A percentile compares a stretch with the other conserved stretches of the same genome.
Conservation (phyloP, 73 alveolate species). For the Strombidium stylifer region DNA sequence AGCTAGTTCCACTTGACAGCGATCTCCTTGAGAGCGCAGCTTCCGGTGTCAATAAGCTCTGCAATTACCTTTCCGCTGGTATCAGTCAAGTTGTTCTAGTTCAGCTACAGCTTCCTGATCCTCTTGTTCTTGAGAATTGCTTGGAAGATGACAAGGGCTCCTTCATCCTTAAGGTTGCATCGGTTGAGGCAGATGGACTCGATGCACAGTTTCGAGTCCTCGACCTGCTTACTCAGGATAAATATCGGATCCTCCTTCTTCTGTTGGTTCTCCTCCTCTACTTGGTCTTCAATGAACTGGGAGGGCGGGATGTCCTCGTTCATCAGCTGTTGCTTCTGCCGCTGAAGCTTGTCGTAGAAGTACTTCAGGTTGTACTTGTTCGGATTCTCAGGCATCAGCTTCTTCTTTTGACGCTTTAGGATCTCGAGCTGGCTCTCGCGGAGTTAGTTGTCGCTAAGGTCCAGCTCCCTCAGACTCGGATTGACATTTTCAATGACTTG, state of each 20-base stretch:
- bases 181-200: neutral
- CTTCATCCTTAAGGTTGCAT: neutral
- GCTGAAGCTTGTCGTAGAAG: neutral
- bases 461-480: slow-evolving; percentile 1
- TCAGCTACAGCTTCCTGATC: neutral
- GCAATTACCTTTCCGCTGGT: neutral
- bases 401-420: no score
- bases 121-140: slow-evolving; percentile 5
- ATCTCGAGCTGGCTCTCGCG: no score
- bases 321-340: no score
- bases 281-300: no score
- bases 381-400: neutral
- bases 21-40: slow-evolving; percentile 9
- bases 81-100: slow-evolving; percentile 12
- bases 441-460: neutral
- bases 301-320: no score
- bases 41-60: slow-evolving; percentile 1
- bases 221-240: neutral
- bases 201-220: neutral
- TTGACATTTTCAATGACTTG: slow-evolving; percentile 1
- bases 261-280: no score
- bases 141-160: neutral
- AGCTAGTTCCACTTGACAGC: slow-evolving; percentile 51
- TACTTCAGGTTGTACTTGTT: neutral
- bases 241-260: no score